These are phyloP conservation scores for Melastoma candidum DNA, from an alignment of 441 rosid genomes.

Conservation along the genomic window DNA sequence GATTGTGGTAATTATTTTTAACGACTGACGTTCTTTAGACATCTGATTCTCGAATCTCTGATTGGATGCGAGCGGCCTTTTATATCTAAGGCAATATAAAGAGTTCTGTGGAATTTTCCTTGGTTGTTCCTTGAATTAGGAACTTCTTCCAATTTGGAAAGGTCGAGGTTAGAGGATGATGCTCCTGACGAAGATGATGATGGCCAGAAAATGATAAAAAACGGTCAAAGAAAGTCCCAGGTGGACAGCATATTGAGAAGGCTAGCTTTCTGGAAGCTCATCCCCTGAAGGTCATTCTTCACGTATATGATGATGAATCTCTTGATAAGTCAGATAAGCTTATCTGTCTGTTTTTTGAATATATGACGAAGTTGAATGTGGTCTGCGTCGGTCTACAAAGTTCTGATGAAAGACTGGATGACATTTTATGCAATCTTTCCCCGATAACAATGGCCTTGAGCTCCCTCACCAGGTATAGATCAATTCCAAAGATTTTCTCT, in stretches of 20 bases:
- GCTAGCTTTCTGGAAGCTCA: slow-evolving; percentile 54
- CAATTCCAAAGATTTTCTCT: not conserved
- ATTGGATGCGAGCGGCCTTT: not conserved
- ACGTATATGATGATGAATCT: slow-evolving; percentile 49
- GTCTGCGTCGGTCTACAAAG: slow-evolving; percentile 69
- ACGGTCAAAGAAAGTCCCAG: slow-evolving; percentile 55
- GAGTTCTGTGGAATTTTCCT: too few relatives aligned
- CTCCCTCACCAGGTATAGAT: slow-evolving; percentile 76
- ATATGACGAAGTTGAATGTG: slow-evolving; percentile 67
- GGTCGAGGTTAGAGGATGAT: slow-evolving; percentile 66
- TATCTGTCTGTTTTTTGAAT: slow-evolving; percentile 55
- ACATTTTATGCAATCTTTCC: slow-evolving; percentile 68
- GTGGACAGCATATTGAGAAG: slow-evolving; percentile 48
- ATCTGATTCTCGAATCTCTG: not conserved
- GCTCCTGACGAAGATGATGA: slow-evolving; percentile 80
- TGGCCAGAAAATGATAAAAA: slow-evolving; percentile 69
- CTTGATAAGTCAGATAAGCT: slow-evolving; percentile 51
- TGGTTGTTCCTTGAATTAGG: slow-evolving; percentile 28
- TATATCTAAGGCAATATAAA: too few relatives aligned
- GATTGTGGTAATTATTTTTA: slow-evolving; percentile 36
- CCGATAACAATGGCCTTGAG: slow-evolving; percentile 72
- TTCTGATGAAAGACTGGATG: slow-evolving; percentile 38
- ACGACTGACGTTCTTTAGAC: not conserved
- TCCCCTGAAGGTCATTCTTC: slow-evolving; percentile 62
- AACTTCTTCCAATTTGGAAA: slow-evolving; percentile 41